Conservation (phyloP, 345 rosid genomes). For the Murraya paniculata region DNA sequence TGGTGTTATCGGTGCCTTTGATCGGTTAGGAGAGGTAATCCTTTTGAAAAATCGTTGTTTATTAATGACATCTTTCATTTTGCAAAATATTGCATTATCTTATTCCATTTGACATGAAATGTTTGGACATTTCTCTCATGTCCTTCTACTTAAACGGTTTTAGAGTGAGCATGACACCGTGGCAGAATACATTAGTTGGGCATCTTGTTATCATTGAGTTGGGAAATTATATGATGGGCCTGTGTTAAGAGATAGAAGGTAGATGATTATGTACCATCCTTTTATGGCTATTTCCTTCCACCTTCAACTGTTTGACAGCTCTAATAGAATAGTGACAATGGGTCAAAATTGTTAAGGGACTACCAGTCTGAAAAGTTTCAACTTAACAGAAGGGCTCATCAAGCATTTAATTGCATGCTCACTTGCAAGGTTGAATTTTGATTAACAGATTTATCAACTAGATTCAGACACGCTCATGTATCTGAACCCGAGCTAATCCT, state of each 20-base stretch:
- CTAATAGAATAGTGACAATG: not conserved
- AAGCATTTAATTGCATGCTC: not conserved
- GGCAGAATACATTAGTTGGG: not conserved
- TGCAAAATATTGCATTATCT: not conserved
- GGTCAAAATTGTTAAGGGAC: not conserved
- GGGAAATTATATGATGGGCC: not conserved
- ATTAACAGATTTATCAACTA: not conserved
- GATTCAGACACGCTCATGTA: not conserved
- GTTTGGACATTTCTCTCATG: not conserved
- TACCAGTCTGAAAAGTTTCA: not conserved
- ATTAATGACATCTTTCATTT: not conserved
- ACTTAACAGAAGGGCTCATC: not conserved
- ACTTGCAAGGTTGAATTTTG: not conserved
- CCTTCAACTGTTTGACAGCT: not conserved
- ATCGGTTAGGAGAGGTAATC: constrained; percentile 92
- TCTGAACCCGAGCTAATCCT: not conserved
- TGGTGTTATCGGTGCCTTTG: constrained; percentile 91
- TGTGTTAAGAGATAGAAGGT: not conserved
- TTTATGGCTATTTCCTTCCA: not conserved
- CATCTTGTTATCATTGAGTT: not conserved
- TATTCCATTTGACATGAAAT: not conserved
- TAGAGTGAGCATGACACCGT: not conserved
- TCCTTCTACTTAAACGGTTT: not conserved
- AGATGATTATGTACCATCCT: too few species aligned
- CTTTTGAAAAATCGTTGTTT: not conserved